Base-by-base conservation (phyloP, 1,139 yeast species). In the Sugiyamaella japonica region DNA sequence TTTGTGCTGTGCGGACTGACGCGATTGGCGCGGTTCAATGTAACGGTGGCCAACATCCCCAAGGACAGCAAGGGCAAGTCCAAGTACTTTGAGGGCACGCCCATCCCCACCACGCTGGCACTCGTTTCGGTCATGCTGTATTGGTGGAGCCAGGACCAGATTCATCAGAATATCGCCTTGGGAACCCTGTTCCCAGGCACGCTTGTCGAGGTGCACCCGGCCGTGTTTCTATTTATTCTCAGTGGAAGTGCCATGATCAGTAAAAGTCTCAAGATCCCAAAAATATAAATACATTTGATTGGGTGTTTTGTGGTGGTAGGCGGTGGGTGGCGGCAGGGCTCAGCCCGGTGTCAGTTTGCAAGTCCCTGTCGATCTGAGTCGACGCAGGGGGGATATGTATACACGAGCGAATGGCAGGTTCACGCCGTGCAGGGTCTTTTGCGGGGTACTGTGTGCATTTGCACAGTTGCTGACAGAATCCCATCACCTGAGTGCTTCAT, bases 1-100 rank as follows among this genome's bases (percentile, higher is more conserved):
- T 91, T 95, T 80, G 97, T 93, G 2, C 78, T 93, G 54, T 91
- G 98, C 73, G 98, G 98, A 0, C 79, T 93, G 63, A 86, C 97
- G 16, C 83, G 99, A 69, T 79, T 93, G 64, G 99, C 99, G 8
- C 80, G 99, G 68, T 93, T 90, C 74, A 93, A 93, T 67, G 95
- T 95, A 53, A 89, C 97, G 1, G 95, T 95, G 3, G 86, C 93
- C 55, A 88, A 89, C 62, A 82, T 95, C 59, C 98, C 99, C 52
- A 90, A 90, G 74, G 97, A 91, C 69, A 78, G 79, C 56, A 70
- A 79, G 16, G 97, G 97, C 29, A 90, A 90, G 72, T 82, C 91
- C 17, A 81, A 85, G 67, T 82, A 76, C 70, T 93, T 93, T 70
- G 99, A 93, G 75, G 99, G 99, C 9, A 81, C 93, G 51, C 99